These are phyloP conservation scores for Eimeria falciformis DNA, from an alignment of 169 alveolate genomes.

Conservation along the genomic window DNA sequence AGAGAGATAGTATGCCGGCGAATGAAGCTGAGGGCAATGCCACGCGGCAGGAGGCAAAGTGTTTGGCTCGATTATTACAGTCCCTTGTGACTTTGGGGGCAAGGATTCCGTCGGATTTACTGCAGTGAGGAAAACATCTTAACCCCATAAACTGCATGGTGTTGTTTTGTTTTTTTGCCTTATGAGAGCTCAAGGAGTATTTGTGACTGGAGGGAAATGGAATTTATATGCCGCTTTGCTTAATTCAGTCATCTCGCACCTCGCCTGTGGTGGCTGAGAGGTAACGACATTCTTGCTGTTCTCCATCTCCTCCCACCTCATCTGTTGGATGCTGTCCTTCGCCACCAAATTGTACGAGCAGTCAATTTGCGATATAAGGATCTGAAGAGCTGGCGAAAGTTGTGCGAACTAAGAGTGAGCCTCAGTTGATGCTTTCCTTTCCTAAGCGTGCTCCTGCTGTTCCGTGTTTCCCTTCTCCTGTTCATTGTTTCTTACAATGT, in stretches of 20 bases:
- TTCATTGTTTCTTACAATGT: not conserved
- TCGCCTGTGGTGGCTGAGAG: conserved; percentile 36
- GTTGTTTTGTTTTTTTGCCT: not conserved
- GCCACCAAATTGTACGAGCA: conserved; percentile 37
- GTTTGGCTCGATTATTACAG: conserved; percentile 49
- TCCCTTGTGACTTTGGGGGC: conserved; percentile 55
- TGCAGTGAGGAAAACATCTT: conserved; percentile 19
- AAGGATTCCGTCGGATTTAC: conserved; percentile 1
- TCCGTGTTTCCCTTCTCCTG: not conserved
- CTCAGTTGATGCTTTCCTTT: not conserved
- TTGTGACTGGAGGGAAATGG: not conserved
- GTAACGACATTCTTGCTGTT: not conserved
- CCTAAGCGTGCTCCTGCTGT: not conserved
- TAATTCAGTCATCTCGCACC: conserved; percentile 28
- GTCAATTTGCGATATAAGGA: conserved; percentile 58
- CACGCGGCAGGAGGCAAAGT: conserved; percentile 45
- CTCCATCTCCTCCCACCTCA: conserved; percentile 15
- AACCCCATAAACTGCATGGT: not conserved
- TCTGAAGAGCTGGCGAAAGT: conserved; percentile 54
- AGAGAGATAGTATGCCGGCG: too few species aligned
- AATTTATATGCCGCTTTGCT: not conserved
- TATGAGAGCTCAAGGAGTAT: not conserved
- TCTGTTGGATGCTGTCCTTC: not conserved
- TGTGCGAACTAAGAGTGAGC: conserved; percentile 47
- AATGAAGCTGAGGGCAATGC: too few species aligned